These are phyloP conservation scores for Ascochyta rabiei DNA, from an alignment of 2,329 filamentous ascomycete species.

Conservation along the genomic window DNA sequence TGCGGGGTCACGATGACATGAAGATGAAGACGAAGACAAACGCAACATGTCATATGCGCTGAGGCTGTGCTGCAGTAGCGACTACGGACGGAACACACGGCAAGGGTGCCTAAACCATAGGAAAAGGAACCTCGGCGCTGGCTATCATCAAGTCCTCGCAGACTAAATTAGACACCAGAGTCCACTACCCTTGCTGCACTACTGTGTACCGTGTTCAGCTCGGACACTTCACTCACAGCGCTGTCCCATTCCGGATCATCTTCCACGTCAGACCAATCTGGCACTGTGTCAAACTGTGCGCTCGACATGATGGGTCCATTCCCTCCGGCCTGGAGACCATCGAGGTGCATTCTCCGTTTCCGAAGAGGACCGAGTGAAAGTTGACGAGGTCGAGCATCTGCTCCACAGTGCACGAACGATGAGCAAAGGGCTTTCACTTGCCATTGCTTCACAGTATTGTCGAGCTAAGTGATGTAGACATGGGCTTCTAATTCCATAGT, in stretches of 20 bases:
- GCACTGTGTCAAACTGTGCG: constrained; percentile 1
- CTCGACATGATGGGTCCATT: not conserved
- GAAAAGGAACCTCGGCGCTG: not conserved
- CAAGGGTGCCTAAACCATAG: not conserved
- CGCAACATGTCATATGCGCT: not conserved
- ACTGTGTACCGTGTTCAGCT: too few relatives aligned
- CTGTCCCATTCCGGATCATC: not conserved
- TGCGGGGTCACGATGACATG: not conserved
- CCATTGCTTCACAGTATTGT: not conserved
- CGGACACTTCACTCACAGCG: not conserved
- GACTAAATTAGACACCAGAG: not conserved
- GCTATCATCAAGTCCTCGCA: not conserved
- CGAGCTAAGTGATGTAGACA: not conserved
- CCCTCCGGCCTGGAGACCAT: not conserved
- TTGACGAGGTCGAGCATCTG: not conserved
- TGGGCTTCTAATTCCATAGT: not conserved
- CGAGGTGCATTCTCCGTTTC: not conserved
- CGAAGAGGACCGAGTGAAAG: not conserved
- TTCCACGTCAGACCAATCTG: constrained; percentile 1
- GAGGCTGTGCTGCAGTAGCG: not conserved
- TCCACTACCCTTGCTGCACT: not conserved
- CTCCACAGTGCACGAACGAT: not conserved
- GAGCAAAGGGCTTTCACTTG: not conserved
- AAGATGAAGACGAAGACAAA: too few relatives aligned
- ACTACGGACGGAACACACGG: not conserved